These are phyloP conservation scores for Coemansia nantahalensis DNA, from an alignment of 192 early-diverging fungal species.

Conservation along the genomic window DNA sequence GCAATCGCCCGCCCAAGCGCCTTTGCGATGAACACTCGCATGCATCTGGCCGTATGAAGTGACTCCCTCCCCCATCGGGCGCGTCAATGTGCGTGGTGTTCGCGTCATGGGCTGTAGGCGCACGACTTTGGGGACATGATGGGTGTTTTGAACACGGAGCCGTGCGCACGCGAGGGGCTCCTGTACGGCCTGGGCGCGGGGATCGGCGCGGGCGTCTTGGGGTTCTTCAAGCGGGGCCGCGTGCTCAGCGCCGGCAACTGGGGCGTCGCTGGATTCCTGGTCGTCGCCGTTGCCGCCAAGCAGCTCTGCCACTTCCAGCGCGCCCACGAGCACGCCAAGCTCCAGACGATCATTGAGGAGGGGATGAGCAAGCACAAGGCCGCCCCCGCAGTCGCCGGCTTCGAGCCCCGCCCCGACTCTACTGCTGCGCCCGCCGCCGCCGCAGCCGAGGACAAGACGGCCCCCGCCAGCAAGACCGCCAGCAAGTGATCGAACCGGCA, in stretches of 20 bases:
- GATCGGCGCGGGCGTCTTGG: constrained; percentile 23
- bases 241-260: constrained; percentile 41
- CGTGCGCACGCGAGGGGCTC: constrained; percentile 50
- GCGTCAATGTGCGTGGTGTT: not conserved
- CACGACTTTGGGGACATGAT: constrained; percentile 24
- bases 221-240: constrained; percentile 30
- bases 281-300: constrained; percentile 26
- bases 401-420: constrained; percentile 7
- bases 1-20: no score
- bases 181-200: constrained; percentile 41
- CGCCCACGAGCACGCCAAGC: constrained; percentile 36
- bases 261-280: constrained; percentile 31
- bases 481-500: no score
- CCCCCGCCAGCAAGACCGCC: no score
- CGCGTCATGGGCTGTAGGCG: constrained; percentile 34
- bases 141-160: constrained; percentile 16
- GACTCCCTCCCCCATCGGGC: no score
- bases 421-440: not conserved
- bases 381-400: constrained; percentile 14
- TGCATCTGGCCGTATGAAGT: no score
- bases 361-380: constrained; percentile 1
- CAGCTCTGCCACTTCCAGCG: constrained; percentile 42
- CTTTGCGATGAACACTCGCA: no score
- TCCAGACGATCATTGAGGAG: constrained; percentile 30
- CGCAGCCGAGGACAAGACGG: not conserved